These are phyloP conservation scores for Mycena maculata DNA, from an alignment of 768 basidiomycete genomes.

Conservation along the genomic window DNA sequence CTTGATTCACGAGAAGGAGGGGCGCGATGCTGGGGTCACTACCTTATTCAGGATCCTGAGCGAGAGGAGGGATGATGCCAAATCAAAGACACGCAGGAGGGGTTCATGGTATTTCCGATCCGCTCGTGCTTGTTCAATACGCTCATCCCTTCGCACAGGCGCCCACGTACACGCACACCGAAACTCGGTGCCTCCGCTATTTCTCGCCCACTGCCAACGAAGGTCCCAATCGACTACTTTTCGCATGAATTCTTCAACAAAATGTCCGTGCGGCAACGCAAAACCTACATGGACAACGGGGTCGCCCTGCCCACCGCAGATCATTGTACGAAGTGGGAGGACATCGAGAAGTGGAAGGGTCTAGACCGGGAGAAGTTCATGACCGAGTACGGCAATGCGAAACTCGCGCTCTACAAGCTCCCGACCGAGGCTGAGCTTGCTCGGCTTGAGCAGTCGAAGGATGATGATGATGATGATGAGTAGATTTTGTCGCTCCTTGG, in stretches of 20 bases:
- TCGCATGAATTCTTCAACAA: conserved; percentile 21
- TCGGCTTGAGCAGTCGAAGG: background rate
- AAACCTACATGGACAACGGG: conserved; percentile 21
- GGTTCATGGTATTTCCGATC: background rate
- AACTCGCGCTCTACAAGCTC: conserved; percentile 16
- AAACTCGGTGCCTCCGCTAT: background rate
- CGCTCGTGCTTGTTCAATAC: background rate
- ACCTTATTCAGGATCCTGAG: background rate
- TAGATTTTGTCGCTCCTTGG: no score
- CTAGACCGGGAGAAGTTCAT: conserved; percentile 3
- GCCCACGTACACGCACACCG: background rate
- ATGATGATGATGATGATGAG: background rate
- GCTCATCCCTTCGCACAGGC: background rate
- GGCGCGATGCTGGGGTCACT: background rate
- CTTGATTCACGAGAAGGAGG: conserved; percentile 5
- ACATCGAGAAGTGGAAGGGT: conserved; percentile 5
- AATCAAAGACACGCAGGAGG: background rate
- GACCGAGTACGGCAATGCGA: conserved; percentile 10
- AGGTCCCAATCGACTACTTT: conserved; percentile 24
- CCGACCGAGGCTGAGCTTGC: conserved; percentile 20
- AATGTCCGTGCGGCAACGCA: background rate
- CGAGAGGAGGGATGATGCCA: background rate
- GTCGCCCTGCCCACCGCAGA: conserved; percentile 18
- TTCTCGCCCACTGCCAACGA: background rate
- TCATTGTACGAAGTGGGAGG: background rate